Percentiles rank a stretch among this genome's conserved stretches.
These are phyloP conservation scores for Xylaria intraflava DNA, from an alignment of 495 filamentous ascomycete genomes.

Conservation along the genomic window DNA sequence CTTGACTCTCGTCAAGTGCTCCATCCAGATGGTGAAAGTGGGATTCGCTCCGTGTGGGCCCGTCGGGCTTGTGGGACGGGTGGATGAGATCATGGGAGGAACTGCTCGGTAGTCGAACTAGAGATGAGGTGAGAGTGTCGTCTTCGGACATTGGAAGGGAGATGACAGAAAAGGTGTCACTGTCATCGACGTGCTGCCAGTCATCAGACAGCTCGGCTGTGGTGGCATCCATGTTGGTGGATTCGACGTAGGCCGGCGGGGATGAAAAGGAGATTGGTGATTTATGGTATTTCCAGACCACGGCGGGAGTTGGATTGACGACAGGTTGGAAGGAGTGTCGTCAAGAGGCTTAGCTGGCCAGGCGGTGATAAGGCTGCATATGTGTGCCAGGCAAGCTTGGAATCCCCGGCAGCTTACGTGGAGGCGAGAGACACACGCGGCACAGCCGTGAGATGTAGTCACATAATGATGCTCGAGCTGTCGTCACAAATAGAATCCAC, in stretches of 20 bases:
- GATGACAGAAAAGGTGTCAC: constrained; percentile 19
- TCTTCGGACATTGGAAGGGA: constrained; percentile 12
- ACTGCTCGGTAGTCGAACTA: background rate
- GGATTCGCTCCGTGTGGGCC: background rate
- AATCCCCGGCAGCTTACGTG: too few relatives aligned
- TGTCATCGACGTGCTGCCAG: constrained; percentile 20
- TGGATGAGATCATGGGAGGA: background rate
- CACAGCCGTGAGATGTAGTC: too few relatives aligned
- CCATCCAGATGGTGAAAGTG: background rate
- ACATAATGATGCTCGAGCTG: too few relatives aligned
- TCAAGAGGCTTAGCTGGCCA: background rate
- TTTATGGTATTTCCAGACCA: background rate
- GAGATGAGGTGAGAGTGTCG: background rate
- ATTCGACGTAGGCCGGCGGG: background rate
- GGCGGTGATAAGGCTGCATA: background rate
- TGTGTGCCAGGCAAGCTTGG: background rate
- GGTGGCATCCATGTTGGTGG: background rate
- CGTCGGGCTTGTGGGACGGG: background rate
- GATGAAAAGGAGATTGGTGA: background rate
- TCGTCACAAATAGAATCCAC: too few relatives aligned
- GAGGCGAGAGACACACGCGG: too few relatives aligned
- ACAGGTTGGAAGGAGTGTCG: background rate
- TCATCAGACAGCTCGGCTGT: constrained; percentile 11
- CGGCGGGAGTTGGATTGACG: background rate
- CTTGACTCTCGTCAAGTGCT: background rate